A percentile compares a stretch with the other conserved stretches of the same genome.
Evolutionary conservation across 148 eudicot species (phyloP).

Genomic region (Fagopyrum tataricum): DNA sequence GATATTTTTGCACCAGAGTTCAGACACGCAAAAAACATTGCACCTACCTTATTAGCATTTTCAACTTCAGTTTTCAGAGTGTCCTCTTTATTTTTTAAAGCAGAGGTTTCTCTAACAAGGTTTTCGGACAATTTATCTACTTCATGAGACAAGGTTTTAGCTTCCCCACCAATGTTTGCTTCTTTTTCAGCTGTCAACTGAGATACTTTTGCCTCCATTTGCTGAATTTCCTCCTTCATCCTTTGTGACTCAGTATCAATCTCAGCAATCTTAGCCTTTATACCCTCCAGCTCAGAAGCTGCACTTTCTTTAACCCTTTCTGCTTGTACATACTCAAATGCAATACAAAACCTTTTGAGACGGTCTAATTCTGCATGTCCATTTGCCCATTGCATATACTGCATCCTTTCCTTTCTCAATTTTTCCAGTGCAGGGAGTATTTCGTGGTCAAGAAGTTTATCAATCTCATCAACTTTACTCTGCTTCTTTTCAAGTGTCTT

Average conservation of each 20-base stretch:
- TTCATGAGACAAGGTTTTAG: slow-evolving; percentile 56
- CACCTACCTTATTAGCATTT: slow-evolving; percentile 66
- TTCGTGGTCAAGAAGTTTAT: slow-evolving; percentile 84
- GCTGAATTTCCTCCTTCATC: slow-evolving; percentile 60
- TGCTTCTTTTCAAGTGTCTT: slow-evolving; percentile 95
- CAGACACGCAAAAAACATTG: not conserved
- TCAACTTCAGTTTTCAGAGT: slow-evolving; percentile 55
- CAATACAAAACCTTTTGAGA: slow-evolving; percentile 87
- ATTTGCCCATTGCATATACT: slow-evolving; percentile 98
- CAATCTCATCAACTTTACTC: slow-evolving; percentile 85
- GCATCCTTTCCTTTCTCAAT: slow-evolving; percentile 87
- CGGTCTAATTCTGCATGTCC: slow-evolving; percentile 86
- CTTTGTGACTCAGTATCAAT: slow-evolving; percentile 34
- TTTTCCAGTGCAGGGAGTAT: slow-evolving; percentile 90
- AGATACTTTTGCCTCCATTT: slow-evolving; percentile 57
- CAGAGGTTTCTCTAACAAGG: slow-evolving; percentile 77
- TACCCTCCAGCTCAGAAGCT: slow-evolving; percentile 50
- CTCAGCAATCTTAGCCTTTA: slow-evolving; percentile 55
- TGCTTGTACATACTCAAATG: slow-evolving; percentile 84
- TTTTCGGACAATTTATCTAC: slow-evolving; percentile 72
- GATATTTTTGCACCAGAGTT: not conserved
- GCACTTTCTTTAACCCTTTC: slow-evolving; percentile 77
- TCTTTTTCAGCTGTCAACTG: slow-evolving; percentile 71
- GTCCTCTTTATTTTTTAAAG: slow-evolving; percentile 73
- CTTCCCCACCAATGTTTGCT: slow-evolving; percentile 88